Percentiles rank a stretch among this genome's conserved stretches.
Evolutionary conservation across 2,329 filamentous ascomycete genomes (phyloP).

Genomic region (Talaromyces amestolkiae): DNA sequence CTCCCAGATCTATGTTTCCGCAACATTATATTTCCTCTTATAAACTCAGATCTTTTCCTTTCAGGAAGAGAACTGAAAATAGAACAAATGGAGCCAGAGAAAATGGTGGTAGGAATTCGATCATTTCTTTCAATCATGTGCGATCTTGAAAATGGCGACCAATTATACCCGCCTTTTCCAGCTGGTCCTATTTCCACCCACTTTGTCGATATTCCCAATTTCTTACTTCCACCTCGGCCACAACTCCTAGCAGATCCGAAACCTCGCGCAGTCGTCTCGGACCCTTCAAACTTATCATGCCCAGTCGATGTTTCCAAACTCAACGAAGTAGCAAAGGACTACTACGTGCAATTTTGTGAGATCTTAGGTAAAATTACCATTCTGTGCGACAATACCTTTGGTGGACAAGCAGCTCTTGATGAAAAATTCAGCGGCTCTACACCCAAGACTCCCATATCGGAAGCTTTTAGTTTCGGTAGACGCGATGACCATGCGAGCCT

Average conservation of each 20-base stretch:
- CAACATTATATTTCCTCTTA: constrained; percentile 87
- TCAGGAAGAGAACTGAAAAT: constrained; percentile 76
- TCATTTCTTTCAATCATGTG: constrained; percentile 91
- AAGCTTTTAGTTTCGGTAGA: constrained; percentile 86
- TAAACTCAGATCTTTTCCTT: constrained; percentile 86
- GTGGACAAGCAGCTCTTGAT: constrained; percentile 89
- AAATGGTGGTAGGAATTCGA: constrained; percentile 94
- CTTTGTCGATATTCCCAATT: constrained; percentile 37
- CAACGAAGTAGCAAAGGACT: constrained; percentile 74
- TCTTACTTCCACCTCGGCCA: constrained; percentile 36
- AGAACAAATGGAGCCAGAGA: constrained; percentile 91
- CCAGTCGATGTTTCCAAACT: constrained; percentile 62
- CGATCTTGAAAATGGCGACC: constrained; percentile 81
- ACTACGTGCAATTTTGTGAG: constrained; percentile 88
- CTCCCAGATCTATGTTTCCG: constrained; percentile 92
- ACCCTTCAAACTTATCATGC: constrained; percentile 36
- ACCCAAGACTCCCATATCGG: constrained; percentile 91
- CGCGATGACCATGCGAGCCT: constrained; percentile 73
- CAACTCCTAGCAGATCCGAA: constrained; percentile 39
- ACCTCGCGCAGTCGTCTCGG: constrained; percentile 27
- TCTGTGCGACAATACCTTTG: constrained; percentile 94
- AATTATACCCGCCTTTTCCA: constrained; percentile 78
- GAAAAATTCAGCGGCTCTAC: constrained; percentile 87
- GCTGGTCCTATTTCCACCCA: constrained; percentile 51
- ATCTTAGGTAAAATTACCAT: constrained; percentile 94